Percentiles rank a stretch among this genome's conserved stretches.
phyloP scores from a whole-genome alignment of 176 grass and related monocot species.

The Aechmea fasciata region DNA sequence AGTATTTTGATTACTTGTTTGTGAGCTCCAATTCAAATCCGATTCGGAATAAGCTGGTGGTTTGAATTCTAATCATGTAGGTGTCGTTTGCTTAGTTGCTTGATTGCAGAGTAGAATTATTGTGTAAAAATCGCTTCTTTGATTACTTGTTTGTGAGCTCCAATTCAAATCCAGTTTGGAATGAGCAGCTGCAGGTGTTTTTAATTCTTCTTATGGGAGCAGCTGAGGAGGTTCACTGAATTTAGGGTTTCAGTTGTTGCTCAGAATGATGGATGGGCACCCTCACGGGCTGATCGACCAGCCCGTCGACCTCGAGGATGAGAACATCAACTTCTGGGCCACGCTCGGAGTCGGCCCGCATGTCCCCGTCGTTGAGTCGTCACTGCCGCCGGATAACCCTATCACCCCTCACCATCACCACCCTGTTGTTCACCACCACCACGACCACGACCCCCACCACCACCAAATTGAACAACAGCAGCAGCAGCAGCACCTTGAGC shows the following conservation, averaged over 20 bases:
- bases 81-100: neutral
- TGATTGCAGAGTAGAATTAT: neutral
- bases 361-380: slow-evolving; percentile 43
- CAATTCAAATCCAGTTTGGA: neutral
- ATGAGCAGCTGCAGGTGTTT: neutral
- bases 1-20: neutral
- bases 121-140: neutral
- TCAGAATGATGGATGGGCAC: slow-evolving; percentile 41
- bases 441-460: slow-evolving; percentile 31
- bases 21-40: neutral
- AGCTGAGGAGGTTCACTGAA: neutral
- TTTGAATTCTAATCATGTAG: neutral
- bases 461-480: neutral
- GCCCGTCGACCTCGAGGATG: slow-evolving; percentile 80
- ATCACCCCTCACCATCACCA: slow-evolving; percentile 3
- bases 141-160: neutral
- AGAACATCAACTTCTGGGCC: slow-evolving; percentile 95
- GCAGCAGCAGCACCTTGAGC: slow-evolving; percentile 33
- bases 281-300: slow-evolving; percentile 49
- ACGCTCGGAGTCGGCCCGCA: slow-evolving; percentile 73
- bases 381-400: neutral
- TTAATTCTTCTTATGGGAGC: neutral
- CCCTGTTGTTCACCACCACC: slow-evolving; percentile 14
- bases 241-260: slow-evolving; percentile 6
- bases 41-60: neutral